phyloP scores from a whole-genome alignment of 116 monocot species.

The Zostera marina region DNA sequence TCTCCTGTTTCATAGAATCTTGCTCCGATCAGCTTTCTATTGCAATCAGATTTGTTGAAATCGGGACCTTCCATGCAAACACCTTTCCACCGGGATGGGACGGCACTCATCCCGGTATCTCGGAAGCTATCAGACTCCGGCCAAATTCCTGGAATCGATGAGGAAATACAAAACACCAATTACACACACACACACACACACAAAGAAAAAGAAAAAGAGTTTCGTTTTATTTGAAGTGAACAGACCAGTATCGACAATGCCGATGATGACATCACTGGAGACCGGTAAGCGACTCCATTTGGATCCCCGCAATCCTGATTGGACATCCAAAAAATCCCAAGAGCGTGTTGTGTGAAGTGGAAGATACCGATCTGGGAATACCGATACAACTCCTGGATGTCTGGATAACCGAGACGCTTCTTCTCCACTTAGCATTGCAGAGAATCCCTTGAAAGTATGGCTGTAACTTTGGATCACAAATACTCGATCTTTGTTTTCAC shows the following conservation, averaged over 20 bases:
- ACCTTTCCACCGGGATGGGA: slow-evolving; percentile 87
- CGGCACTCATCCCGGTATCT: slow-evolving; percentile 53
- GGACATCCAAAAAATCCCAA: slow-evolving; percentile 71
- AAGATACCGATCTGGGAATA: slow-evolving; percentile 57
- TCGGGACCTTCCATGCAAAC: slow-evolving; percentile 78
- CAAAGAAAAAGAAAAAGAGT: too few species aligned
- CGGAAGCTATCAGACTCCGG: slow-evolving; percentile 81
- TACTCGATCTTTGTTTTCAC: slow-evolving; percentile 58
- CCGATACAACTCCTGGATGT: slow-evolving; percentile 53
- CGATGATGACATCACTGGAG: slow-evolving; percentile 60
- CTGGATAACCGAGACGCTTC: slow-evolving; percentile 66
- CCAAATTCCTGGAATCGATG: slow-evolving; percentile 79
- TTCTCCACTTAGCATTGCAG: slow-evolving; percentile 69
- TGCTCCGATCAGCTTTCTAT: slow-evolving; percentile 83
- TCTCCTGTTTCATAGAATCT: slow-evolving; percentile 49
- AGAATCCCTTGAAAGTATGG: slow-evolving; percentile 80
- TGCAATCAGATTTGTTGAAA: not conserved
- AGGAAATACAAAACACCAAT: too few species aligned
- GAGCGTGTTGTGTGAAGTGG: slow-evolving; percentile 91
- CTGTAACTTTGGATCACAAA: slow-evolving; percentile 52
- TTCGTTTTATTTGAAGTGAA: too few species aligned
- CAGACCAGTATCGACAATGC: slow-evolving; percentile 85
- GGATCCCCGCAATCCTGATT: slow-evolving; percentile 33
- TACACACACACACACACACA: not conserved
- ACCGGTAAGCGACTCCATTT: slow-evolving; percentile 13